Evolutionary conservation across 1,284 basidiomycete genomes (phyloP).

Genomic region (Heimioporus retisporus): DNA sequence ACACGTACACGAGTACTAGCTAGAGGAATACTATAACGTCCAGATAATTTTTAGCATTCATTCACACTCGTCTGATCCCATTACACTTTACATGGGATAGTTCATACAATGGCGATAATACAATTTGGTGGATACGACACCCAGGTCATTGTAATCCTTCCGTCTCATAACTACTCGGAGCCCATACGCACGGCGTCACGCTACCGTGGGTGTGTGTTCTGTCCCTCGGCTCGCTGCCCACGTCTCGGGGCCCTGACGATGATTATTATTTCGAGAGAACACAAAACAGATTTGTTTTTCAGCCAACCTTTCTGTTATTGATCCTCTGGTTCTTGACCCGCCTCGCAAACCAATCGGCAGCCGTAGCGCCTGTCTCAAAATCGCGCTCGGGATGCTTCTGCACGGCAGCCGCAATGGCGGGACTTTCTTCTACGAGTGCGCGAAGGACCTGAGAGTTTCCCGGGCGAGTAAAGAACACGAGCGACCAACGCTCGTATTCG

Average conservation of each 20-base stretch:
- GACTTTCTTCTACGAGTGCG: slow-evolving; percentile 62
- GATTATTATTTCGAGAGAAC: not conserved
- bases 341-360: slow-evolving; percentile 59
- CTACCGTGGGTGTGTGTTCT: slow-evolving; percentile 40
- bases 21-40: no score
- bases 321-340: slow-evolving; percentile 58
- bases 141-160: no score
- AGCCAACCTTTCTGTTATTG: slow-evolving; percentile 53
- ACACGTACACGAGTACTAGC: no score
- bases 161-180: not conserved
- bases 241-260: slow-evolving; percentile 46
- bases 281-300: not conserved
- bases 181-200: slow-evolving; percentile 13
- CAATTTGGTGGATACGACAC: no score
- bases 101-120: no score
- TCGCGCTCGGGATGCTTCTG: slow-evolving; percentile 42
- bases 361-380: slow-evolving; percentile 53
- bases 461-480: slow-evolving; percentile 73
- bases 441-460: slow-evolving; percentile 59
- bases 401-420: slow-evolving; percentile 54
- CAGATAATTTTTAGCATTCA: no score
- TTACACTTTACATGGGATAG: no score
- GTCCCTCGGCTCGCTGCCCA: slow-evolving; percentile 48
- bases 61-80: no score
- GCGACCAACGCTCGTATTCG: slow-evolving; percentile 61